Base-by-base conservation (phyloP, 2,329 filamentous ascomycete genomes). In the Venturia effusa region DNA sequence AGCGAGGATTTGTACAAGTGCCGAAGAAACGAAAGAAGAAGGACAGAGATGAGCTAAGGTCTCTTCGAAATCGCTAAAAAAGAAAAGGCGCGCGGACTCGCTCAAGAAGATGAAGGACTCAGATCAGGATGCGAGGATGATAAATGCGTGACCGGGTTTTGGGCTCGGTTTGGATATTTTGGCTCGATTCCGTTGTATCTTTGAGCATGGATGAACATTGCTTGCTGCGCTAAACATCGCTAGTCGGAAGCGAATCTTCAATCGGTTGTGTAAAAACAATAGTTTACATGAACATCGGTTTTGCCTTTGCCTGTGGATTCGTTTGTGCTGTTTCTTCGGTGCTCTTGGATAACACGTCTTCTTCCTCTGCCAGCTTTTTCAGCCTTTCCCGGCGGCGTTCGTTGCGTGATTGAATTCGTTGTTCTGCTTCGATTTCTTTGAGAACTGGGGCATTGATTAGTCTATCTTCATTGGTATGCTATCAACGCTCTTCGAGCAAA, bases 381-480 rank as follows among this genome's bases (percentile, higher is more conserved):
- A 34, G 39, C 40, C 11, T 62, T 48, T 51, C 40, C 8, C 60
- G 39, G 15, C 61, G 61, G 24, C 48, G 43, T 17, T 59, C 48
- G 7, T 63, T 63, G 5, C 61, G 43, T 22, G 43, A 40, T 37
- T 34, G 34, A 11, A 22, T 39, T 40, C 41, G 32, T 41, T 65
- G 61, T 24, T 61, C 45, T 34, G 57, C 61, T 30, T 60, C 64
- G 27, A 60, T 54, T 51, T 66, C 64, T 43, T 61, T 27, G 24
- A 64, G 27, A 11, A 62, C 60, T 62, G 24, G 39, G 17, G 30
- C 11, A 4, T 32, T 54, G 15, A 17, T 57, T 34, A 57, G 51
- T 34, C n/a, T 11, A 34, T 37, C 22, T 51, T 51, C 10, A 11
- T 15, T n/a, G n/a, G n/a, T n/a, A n/a, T n/a, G n/a, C n/a, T n/a